Percentiles rank a stretch among this genome's conserved stretches.
Conservation (phyloP, 202 grass and related monocot genomes). For the Panicum hallii region DNA sequence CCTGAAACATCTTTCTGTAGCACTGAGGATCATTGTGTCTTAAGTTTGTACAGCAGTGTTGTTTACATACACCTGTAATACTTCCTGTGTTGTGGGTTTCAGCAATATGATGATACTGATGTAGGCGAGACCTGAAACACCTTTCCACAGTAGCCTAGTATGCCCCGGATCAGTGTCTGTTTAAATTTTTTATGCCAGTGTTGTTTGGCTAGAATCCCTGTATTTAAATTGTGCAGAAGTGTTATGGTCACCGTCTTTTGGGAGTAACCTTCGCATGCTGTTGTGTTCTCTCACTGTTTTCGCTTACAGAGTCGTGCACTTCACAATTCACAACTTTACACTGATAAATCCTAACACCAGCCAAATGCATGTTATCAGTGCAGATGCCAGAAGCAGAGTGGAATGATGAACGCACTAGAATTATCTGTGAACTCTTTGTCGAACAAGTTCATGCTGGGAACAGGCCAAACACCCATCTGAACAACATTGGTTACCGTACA, state of each 20-base stretch:
- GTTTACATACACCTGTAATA: neutral
- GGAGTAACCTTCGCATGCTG: neutral
- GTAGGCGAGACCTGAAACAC: slow-evolving; percentile 22
- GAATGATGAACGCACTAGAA: slow-evolving; percentile 54
- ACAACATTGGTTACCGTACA: slow-evolving; percentile 47
- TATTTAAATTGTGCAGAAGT: neutral
- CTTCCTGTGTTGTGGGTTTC: neutral
- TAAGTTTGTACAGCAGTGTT: neutral
- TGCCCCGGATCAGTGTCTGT: neutral
- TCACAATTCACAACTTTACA: neutral
- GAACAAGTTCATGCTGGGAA: slow-evolving; percentile 53
- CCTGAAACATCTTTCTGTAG: neutral
- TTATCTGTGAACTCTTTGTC: slow-evolving; percentile 53
- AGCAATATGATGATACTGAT: neutral
- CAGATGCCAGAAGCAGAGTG: slow-evolving; percentile 59
- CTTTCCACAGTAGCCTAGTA: neutral
- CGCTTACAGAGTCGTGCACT: neutral
- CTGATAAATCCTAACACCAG: neutral
- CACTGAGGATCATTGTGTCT: neutral
- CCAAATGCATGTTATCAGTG: slow-evolving; percentile 8
- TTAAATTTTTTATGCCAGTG: neutral
- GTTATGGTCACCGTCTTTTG: neutral
- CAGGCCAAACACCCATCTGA: slow-evolving; percentile 55
- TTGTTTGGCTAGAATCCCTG: neutral
- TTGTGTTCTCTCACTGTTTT: neutral